Percentiles rank a stretch among this genome's conserved stretches.
Conservation (phyloP, 305 asterid genomes). For the Rubia tinctorum region DNA sequence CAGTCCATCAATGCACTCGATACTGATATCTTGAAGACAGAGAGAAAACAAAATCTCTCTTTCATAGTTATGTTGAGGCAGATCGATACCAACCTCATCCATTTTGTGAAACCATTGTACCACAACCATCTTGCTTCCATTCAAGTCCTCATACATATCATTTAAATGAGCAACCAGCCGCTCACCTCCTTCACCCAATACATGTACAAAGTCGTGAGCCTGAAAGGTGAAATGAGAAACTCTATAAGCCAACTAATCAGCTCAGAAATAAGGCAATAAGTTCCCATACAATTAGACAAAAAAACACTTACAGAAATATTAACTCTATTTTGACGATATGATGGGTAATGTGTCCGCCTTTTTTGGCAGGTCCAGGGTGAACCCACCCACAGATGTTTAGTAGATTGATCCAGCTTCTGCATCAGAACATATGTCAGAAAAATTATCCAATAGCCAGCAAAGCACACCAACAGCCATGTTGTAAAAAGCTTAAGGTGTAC, state of each 20-base stretch:
- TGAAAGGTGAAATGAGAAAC: constrained; percentile 21
- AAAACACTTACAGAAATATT: constrained; percentile 53
- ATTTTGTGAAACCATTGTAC: constrained; percentile 97
- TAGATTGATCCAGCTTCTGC: constrained; percentile 18
- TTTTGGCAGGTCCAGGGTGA: constrained; percentile 63
- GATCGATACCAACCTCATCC: constrained; percentile 91
- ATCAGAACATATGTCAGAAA: constrained; percentile 18
- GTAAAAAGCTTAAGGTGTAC: too few species aligned
- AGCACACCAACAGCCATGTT: neutral
- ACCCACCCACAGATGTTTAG: constrained; percentile 60
- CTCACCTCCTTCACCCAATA: constrained; percentile 72
- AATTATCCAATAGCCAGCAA: neutral
- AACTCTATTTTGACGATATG: constrained; percentile 65
- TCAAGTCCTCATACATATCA: constrained; percentile 77
- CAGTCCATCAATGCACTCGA: constrained; percentile 90
- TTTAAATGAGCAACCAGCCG: constrained; percentile 78
- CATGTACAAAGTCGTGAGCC: constrained; percentile 75
- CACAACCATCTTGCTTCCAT: constrained; percentile 83
- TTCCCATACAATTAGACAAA: neutral
- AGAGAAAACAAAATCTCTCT: constrained; percentile 94
- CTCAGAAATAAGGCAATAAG: neutral
- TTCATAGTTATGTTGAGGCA: constrained; percentile 72
- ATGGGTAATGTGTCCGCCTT: constrained; percentile 56
- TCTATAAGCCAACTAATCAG: neutral
- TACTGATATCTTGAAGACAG: constrained; percentile 88